Base-by-base conservation (phyloP, 257 asterid genomes). In the Plantago elongata region DNA sequence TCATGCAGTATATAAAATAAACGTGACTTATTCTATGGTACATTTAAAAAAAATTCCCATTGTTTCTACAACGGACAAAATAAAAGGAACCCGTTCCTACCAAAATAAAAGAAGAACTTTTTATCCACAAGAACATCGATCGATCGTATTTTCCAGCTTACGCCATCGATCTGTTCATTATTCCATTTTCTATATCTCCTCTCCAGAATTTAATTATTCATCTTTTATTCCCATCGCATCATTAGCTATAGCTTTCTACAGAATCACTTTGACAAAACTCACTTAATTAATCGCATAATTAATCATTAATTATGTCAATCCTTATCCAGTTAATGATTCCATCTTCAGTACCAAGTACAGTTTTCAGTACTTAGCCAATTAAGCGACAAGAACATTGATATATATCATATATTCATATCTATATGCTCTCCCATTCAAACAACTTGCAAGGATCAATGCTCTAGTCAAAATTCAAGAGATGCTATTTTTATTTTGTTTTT, bases 41-140 rank as follows among this genome's bases (percentile, higher is more conserved):
- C n/a, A n/a, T n/a, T n/a, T n/a, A n/a, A n/a, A n/a, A n/a, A n/a
- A n/a, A n/a, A n/a, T n/a, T n/a, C n/a, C n/a, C n/a, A n/a, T 2
- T 30, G 4, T 56, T 7, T 34, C 7, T 7, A 7, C 40, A 34
- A 34, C 40, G 3, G 51, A 60, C 9, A 0, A 55, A 62, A 12
- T 11, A 63, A 52, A 13, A 12, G 7, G 17, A 13, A n/a, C 59
- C 54, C 60, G 54, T 22, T 22, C 27, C 2, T 22, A 2, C 27
- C 40, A 34, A 34, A 34, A 34, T 43, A 34, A 7, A 34, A 34
- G 40, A 56, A 45, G 11, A 38, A 49, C 73, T 62, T 71, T 65
- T 60, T 76, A 76, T 75, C 77, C 72, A 60, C 44, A 68, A 61
- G 75, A 76, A 4, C 40, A 34, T 34, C 40, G 40, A 34, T 34